These are phyloP conservation scores for Pisolithus tinctorius DNA, from an alignment of 768 basidiomycete species.

Conservation along the genomic window DNA sequence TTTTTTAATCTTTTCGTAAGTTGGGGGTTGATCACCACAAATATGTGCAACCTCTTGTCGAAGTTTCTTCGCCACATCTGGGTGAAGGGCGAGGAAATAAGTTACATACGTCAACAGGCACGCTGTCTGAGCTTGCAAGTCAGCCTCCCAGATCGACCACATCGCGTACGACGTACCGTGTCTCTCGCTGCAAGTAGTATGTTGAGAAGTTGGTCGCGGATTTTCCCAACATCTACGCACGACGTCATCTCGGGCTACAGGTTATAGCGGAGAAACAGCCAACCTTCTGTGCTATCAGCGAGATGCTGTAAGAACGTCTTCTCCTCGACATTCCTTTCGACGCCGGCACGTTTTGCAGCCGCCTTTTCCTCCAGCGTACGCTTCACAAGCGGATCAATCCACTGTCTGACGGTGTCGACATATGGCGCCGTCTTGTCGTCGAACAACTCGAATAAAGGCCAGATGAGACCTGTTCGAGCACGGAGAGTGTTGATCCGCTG, in stretches of 20 bases:
- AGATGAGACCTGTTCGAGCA: slow-evolving; percentile 30
- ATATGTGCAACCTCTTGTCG: slow-evolving; percentile 55
- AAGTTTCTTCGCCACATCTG: slow-evolving; percentile 45
- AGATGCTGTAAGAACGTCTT: slow-evolving; percentile 65
- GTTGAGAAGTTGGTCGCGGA: slow-evolving; percentile 74
- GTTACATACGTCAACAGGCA: slow-evolving; percentile 61
- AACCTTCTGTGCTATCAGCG: slow-evolving; percentile 58
- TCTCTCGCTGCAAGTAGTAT: slow-evolving; percentile 74
- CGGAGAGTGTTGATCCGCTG: slow-evolving; percentile 32
- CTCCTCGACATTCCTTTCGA: slow-evolving; percentile 36
- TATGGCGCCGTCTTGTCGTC: slow-evolving; percentile 32
- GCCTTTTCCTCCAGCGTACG: slow-evolving; percentile 43
- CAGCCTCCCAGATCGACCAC: background rate
- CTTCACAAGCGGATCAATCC: slow-evolving; percentile 60
- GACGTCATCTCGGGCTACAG: slow-evolving; percentile 3
- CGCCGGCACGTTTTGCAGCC: slow-evolving; percentile 31
- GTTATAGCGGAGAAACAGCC: slow-evolving; percentile 8
- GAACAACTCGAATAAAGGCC: slow-evolving; percentile 38
- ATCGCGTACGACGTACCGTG: slow-evolving; percentile 42
- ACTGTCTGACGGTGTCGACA: slow-evolving; percentile 27
- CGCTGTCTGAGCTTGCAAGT: slow-evolving; percentile 44
- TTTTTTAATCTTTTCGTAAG: slow-evolving; percentile 48
- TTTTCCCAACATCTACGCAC: slow-evolving; percentile 49
- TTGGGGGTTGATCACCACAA: slow-evolving; percentile 46
- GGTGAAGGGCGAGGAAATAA: slow-evolving; percentile 64